phyloP scores from a whole-genome alignment of 768 basidiomycete species.

The Mycena venus region DNA sequence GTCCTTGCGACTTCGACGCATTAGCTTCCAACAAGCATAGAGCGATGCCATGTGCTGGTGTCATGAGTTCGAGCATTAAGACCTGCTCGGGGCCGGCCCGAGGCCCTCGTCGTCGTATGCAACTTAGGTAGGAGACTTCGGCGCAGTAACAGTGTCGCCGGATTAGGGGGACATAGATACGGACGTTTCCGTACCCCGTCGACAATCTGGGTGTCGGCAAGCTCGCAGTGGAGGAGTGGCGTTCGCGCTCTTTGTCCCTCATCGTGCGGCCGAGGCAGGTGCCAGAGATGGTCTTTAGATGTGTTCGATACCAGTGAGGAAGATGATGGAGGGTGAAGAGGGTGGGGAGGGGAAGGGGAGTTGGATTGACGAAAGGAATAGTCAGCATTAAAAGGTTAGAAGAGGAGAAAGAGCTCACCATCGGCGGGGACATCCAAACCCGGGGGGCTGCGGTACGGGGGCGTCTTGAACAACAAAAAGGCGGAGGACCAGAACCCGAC shows the following conservation, averaged over 20 bases:
- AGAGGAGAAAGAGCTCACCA: no score
- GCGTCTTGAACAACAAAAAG: no score
- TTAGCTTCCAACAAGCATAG: neutral
- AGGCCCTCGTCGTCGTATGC: neutral
- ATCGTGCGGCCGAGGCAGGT: neutral
- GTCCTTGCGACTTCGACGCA: no score
- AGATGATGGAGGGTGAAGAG: neutral
- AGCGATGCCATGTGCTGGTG: conserved; percentile 3
- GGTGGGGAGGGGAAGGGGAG: conserved; percentile 1
- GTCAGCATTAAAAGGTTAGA: no score
- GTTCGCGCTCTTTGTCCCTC: conserved; percentile 35
- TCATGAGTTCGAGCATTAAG: conserved; percentile 3
- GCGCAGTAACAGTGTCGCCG: conserved; percentile 40
- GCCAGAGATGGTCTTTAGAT: conserved; percentile 7
- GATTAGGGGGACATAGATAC: conserved; percentile 63
- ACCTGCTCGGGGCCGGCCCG: neutral
- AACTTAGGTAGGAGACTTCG: conserved; percentile 11
- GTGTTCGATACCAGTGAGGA: neutral
- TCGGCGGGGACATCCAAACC: no score
- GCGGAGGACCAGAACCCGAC: no score
- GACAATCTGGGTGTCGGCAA: conserved; percentile 71
- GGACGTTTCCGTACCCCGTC: conserved; percentile 65
- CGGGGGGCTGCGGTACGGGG: no score
- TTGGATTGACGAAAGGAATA: no score
- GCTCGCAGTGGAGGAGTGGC: conserved; percentile 60